Evolutionary conservation across 371 early-diverging fungal species (phyloP), one percentile per base, ranked within the genome.

Genomic region (Parasitella parasitica): DNA sequence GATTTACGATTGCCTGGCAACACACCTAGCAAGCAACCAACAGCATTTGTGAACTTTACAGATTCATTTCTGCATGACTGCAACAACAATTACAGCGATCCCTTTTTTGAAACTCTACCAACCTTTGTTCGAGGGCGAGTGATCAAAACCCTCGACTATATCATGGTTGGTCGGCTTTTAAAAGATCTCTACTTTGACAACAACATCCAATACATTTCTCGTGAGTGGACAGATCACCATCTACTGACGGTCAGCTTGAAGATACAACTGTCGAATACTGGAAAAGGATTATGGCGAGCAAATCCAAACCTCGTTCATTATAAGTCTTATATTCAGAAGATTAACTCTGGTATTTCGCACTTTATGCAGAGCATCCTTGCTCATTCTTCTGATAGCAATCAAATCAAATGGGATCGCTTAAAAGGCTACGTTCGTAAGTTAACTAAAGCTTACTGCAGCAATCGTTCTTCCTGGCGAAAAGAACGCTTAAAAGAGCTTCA

Each of bases 231-330:
- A n/a, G 48, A 46, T 26, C 48, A 46, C 22, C 3, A n/a, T 18
- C 16, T 46, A 3, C 2, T 46, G 22, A 9, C 8, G 22, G 26
- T 26, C 8, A n/a, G 5, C 8, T 22, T 46, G 5, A 9, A 46
- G 9, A 9, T 46, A 22, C 48, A 8, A 3, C 48, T 22, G 18
- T 22, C 9, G 4, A 26, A 18, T 5, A 46, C 24, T 9, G 57
- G 57, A n/a, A 57, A 57, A 49, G 58, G 53, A 2, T 9, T 30
- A 18, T 53, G 53, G 53, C 53, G 53, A 15, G 53, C 53, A 6
- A 11, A 53, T 36, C 35, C 53, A 32, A 18, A 18, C 5, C 36
- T 53, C 3, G 18, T 35, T 38, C 13, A n/a, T 24, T 12, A 8
- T 22, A 18, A n/a, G 12, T 11, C 20, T 22, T 8, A 9, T 26